Evolutionary conservation across 495 filamentous ascomycete genomes (phyloP).

Genomic region (Barbatosphaeria neglecta): DNA sequence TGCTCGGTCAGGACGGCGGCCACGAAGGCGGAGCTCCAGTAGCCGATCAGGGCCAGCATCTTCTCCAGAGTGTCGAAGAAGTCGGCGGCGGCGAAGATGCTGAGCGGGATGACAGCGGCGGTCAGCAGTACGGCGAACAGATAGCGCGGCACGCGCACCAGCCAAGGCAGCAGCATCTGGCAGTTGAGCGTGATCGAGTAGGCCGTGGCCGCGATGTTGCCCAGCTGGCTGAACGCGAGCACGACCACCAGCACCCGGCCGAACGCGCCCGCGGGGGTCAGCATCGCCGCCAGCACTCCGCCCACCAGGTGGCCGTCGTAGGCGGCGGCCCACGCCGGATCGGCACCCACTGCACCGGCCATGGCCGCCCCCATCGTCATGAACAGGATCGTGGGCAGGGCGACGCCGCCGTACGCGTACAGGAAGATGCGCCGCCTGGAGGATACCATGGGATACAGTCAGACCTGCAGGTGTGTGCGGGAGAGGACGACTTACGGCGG

Average conservation of each 20-base stretch:
- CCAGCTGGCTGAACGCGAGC: slow-evolving; percentile 39
- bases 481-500: slow-evolving; percentile 28
- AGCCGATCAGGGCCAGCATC: slow-evolving; percentile 42
- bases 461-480: neutral
- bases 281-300: slow-evolving; percentile 44
- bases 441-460: neutral
- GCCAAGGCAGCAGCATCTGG: slow-evolving; percentile 38
- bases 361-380: slow-evolving; percentile 47
- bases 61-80: slow-evolving; percentile 43
- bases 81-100: slow-evolving; percentile 34
- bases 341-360: slow-evolving; percentile 27
- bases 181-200: slow-evolving; percentile 46
- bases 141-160: slow-evolving; percentile 38
- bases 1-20: slow-evolving; percentile 39
- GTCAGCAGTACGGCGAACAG: slow-evolving; percentile 38
- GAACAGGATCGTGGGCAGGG: slow-evolving; percentile 34
- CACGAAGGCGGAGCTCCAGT: slow-evolving; percentile 44
- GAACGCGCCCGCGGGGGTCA: slow-evolving; percentile 39
- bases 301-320: slow-evolving; percentile 36
- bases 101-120: slow-evolving; percentile 40
- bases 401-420: slow-evolving; percentile 35
- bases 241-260: slow-evolving; percentile 45
- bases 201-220: slow-evolving; percentile 36
- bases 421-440: slow-evolving; percentile 26
- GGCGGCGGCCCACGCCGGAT: slow-evolving; percentile 31